Base-by-base conservation (phyloP, 208 protist species). In the Eutreptiella sp. region DNA sequence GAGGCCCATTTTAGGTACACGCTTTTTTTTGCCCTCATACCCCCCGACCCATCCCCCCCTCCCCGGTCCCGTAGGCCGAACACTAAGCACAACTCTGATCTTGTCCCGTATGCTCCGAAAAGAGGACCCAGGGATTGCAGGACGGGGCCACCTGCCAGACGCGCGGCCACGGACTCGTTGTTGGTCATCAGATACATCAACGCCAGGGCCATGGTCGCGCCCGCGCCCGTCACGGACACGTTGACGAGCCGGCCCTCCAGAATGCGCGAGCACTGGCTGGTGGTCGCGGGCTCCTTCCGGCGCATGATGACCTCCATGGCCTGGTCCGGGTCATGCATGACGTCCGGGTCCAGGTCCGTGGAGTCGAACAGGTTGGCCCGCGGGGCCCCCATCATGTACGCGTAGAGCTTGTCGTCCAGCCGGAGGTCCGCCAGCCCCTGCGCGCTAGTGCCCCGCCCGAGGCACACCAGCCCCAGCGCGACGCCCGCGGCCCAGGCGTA, bases 171-270 rank as follows among this genome's bases (percentile, higher is more conserved):
- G 2, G 50, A 50, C 1, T 28, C 19, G 64, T 77, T 78, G 53
- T 77, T 68, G 0, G 68, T 81, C 66, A 75, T 73, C 2, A 88
- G 36, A 54, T 74, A 90, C 42, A 83, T 83, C 4, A 90, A 61
- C 1, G 59, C 63, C 1, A 88, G 54, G n/a, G 82, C 76, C 1
- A 86, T 38, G 2, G 62, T 85, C 1, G 84, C 78, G 33, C 81
- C 83, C 4, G 83, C 71, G 9, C 67, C 68, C 19, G 76, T 83
- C 1, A 84, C 54, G 53, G 85, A 68, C 3, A 77, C 60, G 63
- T 88, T 88, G 7, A 81, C 57, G 50, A 43, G 46, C 24, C 32
- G 39, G 2, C 68, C 68, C 32, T 83, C 75, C 31, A 46, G 47
- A 1, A 83, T 55, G 0, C 59, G 14, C 41, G 66, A 73, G 31